Evolutionary conservation across 345 rosid species (phyloP).

Genomic region (Moricandia arvensis): DNA sequence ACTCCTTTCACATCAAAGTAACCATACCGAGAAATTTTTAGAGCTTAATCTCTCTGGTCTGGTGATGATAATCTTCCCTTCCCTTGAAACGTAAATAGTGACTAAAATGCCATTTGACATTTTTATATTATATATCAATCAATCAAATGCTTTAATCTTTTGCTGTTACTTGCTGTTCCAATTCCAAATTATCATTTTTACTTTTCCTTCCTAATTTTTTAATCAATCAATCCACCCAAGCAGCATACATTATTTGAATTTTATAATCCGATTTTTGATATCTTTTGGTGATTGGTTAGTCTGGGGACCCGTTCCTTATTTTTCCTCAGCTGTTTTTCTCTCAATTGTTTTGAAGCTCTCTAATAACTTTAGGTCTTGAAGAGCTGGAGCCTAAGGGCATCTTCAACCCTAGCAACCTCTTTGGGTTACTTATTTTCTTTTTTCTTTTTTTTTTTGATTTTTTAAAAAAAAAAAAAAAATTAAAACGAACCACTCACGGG

Average conservation of each 20-base stretch:
- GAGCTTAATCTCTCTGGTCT: constrained; percentile 8
- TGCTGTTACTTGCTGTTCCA: constrained; percentile 40
- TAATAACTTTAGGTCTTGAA: neutral
- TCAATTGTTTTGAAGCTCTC: constrained; percentile 9
- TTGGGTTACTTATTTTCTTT: no score
- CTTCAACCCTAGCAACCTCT: no score
- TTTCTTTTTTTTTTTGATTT: no score
- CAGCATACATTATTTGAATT: constrained; percentile 11
- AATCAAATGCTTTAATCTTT: constrained; percentile 17
- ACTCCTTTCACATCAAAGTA: constrained; percentile 20
- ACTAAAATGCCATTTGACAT: constrained; percentile 34
- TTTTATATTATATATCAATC: constrained; percentile 14
- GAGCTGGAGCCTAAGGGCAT: neutral
- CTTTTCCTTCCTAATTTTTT: neutral
- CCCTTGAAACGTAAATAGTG: neutral
- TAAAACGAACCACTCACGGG: no score
- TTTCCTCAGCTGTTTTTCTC: constrained; percentile 17
- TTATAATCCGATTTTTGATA: constrained; percentile 4
- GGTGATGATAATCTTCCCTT: constrained; percentile 13
- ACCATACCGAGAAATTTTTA: neutral
- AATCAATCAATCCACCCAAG: constrained; percentile 28
- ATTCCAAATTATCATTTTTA: constrained; percentile 14
- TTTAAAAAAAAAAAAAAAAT: no score
- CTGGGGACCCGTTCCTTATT: constrained; percentile 26
- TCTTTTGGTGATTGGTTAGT: constrained; percentile 26